Conservation (phyloP, 129 eudicot species). For the Helichrysum umbraculigerum region DNA sequence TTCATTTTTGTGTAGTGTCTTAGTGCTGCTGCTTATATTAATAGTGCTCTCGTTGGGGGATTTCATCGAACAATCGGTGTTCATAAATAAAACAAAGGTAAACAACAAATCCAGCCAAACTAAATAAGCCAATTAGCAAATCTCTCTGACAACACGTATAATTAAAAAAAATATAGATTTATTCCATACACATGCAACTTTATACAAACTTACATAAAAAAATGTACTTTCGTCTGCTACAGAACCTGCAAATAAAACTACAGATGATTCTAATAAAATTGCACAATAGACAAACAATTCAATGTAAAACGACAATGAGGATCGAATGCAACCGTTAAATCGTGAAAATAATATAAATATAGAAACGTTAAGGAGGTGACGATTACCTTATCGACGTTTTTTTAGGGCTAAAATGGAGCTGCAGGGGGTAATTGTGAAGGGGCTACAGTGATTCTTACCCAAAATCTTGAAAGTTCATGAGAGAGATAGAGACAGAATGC, state of each 20-base stretch:
- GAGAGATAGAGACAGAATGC: constrained; percentile 18
- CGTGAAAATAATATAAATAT: background rate
- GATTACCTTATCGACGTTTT: background rate
- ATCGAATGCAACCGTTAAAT: background rate
- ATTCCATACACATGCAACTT: background rate
- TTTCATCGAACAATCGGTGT: background rate
- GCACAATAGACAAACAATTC: background rate
- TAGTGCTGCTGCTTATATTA: background rate
- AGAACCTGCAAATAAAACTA: background rate
- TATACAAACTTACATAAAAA: background rate
- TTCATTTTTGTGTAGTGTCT: background rate
- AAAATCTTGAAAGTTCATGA: constrained; percentile 19
- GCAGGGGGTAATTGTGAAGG: background rate
- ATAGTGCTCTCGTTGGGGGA: background rate
- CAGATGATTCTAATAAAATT: background rate
- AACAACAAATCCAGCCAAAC: background rate
- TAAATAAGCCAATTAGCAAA: constrained; percentile 16
- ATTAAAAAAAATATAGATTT: background rate
- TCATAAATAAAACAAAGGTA: background rate
- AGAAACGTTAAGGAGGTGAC: background rate
- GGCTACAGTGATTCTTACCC: background rate
- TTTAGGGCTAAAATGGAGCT: background rate
- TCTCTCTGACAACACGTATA: constrained; percentile 17
- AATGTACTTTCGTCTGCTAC: background rate
- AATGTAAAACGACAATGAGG: background rate